phyloP scores from a whole-genome alignment of 768 basidiomycete genomes.

The Suillus discolor region DNA sequence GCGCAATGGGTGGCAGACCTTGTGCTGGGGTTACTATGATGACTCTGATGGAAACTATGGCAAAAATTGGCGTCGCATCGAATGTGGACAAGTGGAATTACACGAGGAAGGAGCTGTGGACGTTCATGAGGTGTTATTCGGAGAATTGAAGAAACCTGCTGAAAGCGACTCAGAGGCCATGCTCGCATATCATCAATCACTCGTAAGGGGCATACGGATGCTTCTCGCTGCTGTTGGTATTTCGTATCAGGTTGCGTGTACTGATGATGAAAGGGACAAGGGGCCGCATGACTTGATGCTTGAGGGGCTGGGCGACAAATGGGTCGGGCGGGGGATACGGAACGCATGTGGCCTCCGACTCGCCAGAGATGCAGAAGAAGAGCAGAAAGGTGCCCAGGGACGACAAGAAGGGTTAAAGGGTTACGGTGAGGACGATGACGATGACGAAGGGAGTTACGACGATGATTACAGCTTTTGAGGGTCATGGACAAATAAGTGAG shows the following conservation, averaged over 20 bases:
- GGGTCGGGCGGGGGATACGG: constrained; percentile 13
- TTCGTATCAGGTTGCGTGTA: background rate
- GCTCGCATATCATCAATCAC: background rate
- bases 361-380: constrained; percentile 4
- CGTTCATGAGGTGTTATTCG: background rate
- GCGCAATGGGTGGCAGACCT: constrained; percentile 1
- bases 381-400: background rate
- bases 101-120: background rate
- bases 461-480: background rate
- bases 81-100: background rate
- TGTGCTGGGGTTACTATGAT: background rate
- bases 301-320: background rate
- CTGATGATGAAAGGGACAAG: background rate
- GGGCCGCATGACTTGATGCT: background rate
- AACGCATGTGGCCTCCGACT: constrained; percentile 19
- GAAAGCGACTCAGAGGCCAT: background rate
- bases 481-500: background rate
- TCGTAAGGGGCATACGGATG: background rate
- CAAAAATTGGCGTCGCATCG: background rate
- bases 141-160: background rate
- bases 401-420: background rate
- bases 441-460: background rate
- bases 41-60: background rate
- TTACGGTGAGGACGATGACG: background rate
- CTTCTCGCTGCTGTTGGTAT: background rate